These are phyloP conservation scores for Lentinula novae-zelandiae DNA, from an alignment of 1,284 basidiomycete species.

Conservation along the genomic window DNA sequence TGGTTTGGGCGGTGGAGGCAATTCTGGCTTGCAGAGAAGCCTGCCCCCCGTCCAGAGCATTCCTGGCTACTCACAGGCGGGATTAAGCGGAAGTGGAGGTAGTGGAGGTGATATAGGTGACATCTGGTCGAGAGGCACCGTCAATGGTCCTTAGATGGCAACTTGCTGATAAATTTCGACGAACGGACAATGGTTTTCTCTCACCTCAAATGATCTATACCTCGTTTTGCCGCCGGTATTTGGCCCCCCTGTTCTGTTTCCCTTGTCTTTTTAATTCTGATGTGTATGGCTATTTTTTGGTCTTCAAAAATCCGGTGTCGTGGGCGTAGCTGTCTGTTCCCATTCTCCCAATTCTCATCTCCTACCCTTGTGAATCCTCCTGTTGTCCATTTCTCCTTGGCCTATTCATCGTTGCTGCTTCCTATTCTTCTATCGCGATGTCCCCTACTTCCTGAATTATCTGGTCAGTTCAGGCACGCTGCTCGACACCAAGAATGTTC, in stretches of 20 bases:
- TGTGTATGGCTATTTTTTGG: not conserved
- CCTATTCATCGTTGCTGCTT: not conserved
- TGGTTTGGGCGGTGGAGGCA: not conserved
- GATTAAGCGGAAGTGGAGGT: not conserved
- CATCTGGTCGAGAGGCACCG: constrained; percentile 2
- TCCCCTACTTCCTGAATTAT: not conserved
- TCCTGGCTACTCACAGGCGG: constrained; percentile 1
- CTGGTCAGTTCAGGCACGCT: not conserved
- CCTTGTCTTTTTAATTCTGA: not conserved
- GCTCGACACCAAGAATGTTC: not conserved
- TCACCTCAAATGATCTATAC: not conserved
- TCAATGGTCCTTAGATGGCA: not conserved
- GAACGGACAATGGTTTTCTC: not conserved
- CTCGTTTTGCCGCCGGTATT: not conserved
- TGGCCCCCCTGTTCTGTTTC: not conserved
- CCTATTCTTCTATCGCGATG: not conserved
- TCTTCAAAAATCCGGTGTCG: not conserved
- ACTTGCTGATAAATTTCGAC: not conserved
- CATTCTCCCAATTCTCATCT: not conserved
- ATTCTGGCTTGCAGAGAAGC: not conserved
- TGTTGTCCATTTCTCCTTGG: not conserved
- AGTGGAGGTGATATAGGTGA: constrained; percentile 1
- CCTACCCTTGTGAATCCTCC: not conserved
- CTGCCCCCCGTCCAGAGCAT: constrained; percentile 6
- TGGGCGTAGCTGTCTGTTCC: not conserved